Evolutionary conservation across 306 rosid species (phyloP).

Genomic region (Hippophae rhamnoides): DNA sequence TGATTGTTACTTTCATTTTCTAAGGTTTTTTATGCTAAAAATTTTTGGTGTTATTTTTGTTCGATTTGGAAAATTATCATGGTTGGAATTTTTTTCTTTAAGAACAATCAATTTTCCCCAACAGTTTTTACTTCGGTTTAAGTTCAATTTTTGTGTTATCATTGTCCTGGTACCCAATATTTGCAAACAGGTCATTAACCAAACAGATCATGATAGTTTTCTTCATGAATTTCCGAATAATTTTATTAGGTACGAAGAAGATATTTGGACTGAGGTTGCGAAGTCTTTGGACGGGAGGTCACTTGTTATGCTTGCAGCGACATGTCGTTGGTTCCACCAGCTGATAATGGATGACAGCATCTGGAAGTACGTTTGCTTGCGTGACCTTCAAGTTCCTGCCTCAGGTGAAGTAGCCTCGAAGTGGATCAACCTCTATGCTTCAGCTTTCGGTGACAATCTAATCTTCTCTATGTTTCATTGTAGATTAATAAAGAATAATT

Average conservation of each 20-base stretch:
- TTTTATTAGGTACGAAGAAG: conserved; percentile 60
- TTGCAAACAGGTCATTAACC: neutral
- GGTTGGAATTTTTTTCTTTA: no score
- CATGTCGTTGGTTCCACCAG: conserved; percentile 68
- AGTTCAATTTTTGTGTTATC: no score
- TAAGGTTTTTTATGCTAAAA: no score
- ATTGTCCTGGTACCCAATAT: no score
- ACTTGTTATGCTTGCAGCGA: conserved; percentile 67
- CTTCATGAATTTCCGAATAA: neutral
- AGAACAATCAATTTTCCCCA: no score
- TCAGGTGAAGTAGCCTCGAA: conserved; percentile 48
- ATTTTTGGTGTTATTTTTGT: no score
- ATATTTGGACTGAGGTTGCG: conserved; percentile 87
- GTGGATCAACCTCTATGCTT: conserved; percentile 69
- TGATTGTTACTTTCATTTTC: no score
- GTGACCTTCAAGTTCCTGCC: conserved; percentile 79
- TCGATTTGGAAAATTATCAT: no score
- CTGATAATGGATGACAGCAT: conserved; percentile 60
- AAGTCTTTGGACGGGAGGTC: conserved; percentile 76
- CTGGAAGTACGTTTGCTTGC: conserved; percentile 71
- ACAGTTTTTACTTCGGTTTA: no score
- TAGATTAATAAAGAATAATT: neutral
- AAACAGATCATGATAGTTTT: conserved; percentile 2
- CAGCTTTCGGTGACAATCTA: conserved; percentile 48
- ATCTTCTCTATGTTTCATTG: conserved; percentile 3